Base-by-base conservation (phyloP, 306 rosid species). In the Prunus mume region DNA sequence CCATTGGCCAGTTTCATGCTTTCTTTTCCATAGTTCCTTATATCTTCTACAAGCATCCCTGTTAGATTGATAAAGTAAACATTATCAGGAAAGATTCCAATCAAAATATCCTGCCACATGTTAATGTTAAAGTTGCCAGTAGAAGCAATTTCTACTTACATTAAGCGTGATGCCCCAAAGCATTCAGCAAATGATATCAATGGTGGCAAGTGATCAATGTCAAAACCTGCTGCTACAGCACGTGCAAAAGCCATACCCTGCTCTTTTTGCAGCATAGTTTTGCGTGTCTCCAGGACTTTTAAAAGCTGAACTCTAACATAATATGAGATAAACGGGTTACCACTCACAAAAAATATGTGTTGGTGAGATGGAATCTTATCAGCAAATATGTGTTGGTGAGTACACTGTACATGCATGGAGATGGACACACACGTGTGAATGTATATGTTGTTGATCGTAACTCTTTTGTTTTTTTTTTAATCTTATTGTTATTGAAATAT, bases 191-290 rank as follows among this genome's bases (percentile, higher is more conserved):
- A 96, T 74, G 92, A 87, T 81, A 96, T 74, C 91, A 96, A 86
- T 32, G 93, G 81, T 63, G 93, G 81, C 76, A 92, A 80, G 79
- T 80, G 56, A 68, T 92, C 97, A 77, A 85, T 78, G 78, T 96
- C 93, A 87, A 96, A 96, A 78, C 99, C 99, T 78, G 99, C 99
- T 34, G 99, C 98, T 68, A 89, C 98, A 81, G 99, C 99, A 30
- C 98, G 96, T 43, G 99, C 99, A 86, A 96, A 96, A 78, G 98
- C 98, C 99, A 96, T 96, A 72, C 98, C 99, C 85, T 96, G 99
- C 91, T 96, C 99, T 86, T 96, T 96, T 88, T 89, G 98, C 55
- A 96, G 90, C 86, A 86, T 85, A 69, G 84, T 84, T 78, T 89
- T 96, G 56, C 99, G 98, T 17, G 93, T 88, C 85, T 96, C 99